Conservation (phyloP, 2,329 filamentous ascomycete genomes). For the Westerdykella ornata region DNA sequence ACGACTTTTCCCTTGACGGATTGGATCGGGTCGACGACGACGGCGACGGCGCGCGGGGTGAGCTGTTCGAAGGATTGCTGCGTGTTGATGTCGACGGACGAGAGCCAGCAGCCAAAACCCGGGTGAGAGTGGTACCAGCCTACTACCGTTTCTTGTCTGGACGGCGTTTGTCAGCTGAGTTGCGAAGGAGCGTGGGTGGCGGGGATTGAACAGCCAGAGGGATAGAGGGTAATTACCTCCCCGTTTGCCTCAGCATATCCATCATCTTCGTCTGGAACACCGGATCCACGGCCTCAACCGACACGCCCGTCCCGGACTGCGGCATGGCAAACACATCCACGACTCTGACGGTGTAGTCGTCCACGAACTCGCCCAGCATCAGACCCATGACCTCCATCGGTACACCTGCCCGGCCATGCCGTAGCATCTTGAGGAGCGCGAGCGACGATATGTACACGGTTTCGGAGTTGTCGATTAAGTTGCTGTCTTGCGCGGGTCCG, state of each 20-base stretch:
- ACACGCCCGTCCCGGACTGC: constrained; percentile 95
- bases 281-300: constrained; percentile 94
- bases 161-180: constrained; percentile 13
- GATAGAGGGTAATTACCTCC: constrained; percentile 54
- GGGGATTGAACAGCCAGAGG: constrained; percentile 2
- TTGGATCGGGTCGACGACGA: constrained; percentile 97
- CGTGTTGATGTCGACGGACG: constrained; percentile 98
- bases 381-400: constrained; percentile 99
- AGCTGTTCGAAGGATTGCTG: constrained; percentile 99
- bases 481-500: constrained; percentile 62
- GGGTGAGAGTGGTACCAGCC: constrained; percentile 99
- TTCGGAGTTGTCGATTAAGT: constrained; percentile 96
- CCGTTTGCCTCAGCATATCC: constrained; percentile 98
- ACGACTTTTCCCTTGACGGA: constrained; percentile 99
- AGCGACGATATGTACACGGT: constrained; percentile 99
- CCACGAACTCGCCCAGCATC: constrained; percentile 97
- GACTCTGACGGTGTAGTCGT: constrained; percentile 96
- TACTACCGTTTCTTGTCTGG: constrained; percentile 88
- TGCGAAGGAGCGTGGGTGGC: not conserved
- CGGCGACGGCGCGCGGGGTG: constrained; percentile 90
- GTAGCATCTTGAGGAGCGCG: constrained; percentile 95
- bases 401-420: constrained; percentile 93
- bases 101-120: constrained; percentile 98
- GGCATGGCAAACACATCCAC: constrained; percentile 99
- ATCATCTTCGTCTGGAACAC: constrained; percentile 99